Evolutionary conservation across 1,284 basidiomycete species (phyloP).

Genomic region (Cutaneotrichosporon sp.): DNA sequence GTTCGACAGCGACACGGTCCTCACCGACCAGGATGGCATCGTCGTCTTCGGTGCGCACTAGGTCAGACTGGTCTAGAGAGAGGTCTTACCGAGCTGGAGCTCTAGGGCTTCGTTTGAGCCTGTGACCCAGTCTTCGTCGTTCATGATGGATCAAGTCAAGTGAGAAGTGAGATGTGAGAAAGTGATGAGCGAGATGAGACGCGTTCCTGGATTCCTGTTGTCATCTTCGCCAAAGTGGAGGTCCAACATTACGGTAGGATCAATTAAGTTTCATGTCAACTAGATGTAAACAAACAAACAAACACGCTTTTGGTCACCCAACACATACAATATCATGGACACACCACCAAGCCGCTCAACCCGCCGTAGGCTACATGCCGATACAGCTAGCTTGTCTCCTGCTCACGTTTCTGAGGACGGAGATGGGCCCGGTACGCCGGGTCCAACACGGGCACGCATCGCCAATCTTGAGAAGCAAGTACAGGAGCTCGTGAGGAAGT

Average conservation of each 20-base stretch:
- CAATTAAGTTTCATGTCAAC: background rate
- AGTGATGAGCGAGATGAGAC: background rate
- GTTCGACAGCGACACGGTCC: slow-evolving; percentile 61
- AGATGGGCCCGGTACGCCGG: slow-evolving; percentile 39
- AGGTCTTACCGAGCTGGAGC: slow-evolving; percentile 65
- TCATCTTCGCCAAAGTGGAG: slow-evolving; percentile 7
- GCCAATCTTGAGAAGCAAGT: slow-evolving; percentile 38
- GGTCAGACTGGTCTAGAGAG: background rate
- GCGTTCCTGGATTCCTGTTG: background rate
- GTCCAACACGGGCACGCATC: slow-evolving; percentile 36
- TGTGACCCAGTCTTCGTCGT: slow-evolving; percentile 41
- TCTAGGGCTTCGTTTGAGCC: slow-evolving; percentile 74
- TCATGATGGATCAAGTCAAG: slow-evolving; percentile 1
- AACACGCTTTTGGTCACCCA: background rate
- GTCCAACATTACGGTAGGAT: background rate
- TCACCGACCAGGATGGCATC: slow-evolving; percentile 57
- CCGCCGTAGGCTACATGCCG: background rate
- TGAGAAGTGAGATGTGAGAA: too few relatives aligned
- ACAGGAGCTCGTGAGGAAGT: slow-evolving; percentile 40
- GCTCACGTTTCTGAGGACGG: background rate
- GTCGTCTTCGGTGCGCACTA: slow-evolving; percentile 65
- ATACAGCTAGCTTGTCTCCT: background rate
- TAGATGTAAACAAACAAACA: slow-evolving; percentile 5
- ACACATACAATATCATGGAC: background rate
- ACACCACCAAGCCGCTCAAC: slow-evolving; percentile 2